A percentile compares a stretch with the other conserved stretches of the same genome.
phyloP scores from a whole-genome alignment of 176 grass and related monocot species.

The Avena sativa region DNA sequence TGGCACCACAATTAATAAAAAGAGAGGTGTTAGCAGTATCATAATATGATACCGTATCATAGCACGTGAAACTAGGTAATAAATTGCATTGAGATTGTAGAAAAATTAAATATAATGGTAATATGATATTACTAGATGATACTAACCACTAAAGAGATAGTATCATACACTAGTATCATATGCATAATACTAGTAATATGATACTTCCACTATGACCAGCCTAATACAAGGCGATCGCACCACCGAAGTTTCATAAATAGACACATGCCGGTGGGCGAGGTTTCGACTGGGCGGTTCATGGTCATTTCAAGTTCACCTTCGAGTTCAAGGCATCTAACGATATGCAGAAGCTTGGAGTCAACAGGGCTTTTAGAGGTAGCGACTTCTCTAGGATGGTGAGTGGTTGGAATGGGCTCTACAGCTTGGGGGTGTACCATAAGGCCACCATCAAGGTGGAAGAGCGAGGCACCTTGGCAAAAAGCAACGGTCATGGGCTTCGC shows the following conservation, averaged over 20 bases:
- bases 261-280: constrained; percentile 16
- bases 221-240: constrained; percentile 4
- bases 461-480: constrained; percentile 30
- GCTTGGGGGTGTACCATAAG: constrained; percentile 20
- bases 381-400: constrained; percentile 51
- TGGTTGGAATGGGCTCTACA: constrained; percentile 13
- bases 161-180: no score
- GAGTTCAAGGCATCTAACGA: constrained; percentile 39
- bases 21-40: no score
- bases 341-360: background rate
- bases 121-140: no score
- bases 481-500: background rate
- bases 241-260: constrained; percentile 39
- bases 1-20: no score
- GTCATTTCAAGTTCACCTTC: constrained; percentile 52
- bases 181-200: no score
- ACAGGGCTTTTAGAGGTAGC: constrained; percentile 13
- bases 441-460: constrained; percentile 54
- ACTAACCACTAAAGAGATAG: no score
- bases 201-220: no score
- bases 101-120: no score
- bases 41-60: no score
- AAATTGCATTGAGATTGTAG: no score
- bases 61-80: no score
- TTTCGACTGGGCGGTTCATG: constrained; percentile 26